phyloP scores from a whole-genome alignment of 1,139 yeast species.

The Yamadazyma triangularis region DNA sequence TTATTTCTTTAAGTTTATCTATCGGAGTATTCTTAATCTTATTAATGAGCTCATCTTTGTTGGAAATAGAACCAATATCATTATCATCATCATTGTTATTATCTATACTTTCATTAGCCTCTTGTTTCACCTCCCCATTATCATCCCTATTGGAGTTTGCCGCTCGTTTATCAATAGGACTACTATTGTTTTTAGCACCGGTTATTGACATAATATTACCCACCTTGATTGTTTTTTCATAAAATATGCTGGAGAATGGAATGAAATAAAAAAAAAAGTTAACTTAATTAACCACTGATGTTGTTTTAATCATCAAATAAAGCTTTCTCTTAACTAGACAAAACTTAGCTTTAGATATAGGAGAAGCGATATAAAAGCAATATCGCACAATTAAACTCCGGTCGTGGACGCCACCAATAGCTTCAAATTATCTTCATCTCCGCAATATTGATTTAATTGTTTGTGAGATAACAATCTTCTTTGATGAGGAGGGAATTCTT shows the following conservation, averaged over 20 bases:
- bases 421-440: neutral
- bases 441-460: constrained; percentile 6
- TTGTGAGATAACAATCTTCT: constrained; percentile 7
- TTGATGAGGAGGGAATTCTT: constrained; percentile 6
- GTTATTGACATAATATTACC: neutral
- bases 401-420: neutral
- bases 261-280: too few species aligned
- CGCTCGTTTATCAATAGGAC: constrained; percentile 5
- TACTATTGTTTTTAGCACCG: neutral
- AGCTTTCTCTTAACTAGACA: too few species aligned
- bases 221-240: neutral
- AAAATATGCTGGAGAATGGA: neutral
- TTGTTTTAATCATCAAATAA: too few species aligned
- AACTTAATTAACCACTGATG: too few species aligned
- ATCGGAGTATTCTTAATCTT: constrained; percentile 31
- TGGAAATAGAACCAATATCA: neutral
- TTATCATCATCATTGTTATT: neutral
- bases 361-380: too few species aligned
- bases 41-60: constrained; percentile 5
- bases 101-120: constrained; percentile 1
- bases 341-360: too few species aligned
- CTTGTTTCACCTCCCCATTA: neutral
- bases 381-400: neutral
- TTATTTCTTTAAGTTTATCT: constrained; percentile 34
- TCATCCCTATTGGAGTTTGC: constrained; percentile 1